Conservation (phyloP, 1,139 yeast species). For the Meyerozyma sp. region DNA sequence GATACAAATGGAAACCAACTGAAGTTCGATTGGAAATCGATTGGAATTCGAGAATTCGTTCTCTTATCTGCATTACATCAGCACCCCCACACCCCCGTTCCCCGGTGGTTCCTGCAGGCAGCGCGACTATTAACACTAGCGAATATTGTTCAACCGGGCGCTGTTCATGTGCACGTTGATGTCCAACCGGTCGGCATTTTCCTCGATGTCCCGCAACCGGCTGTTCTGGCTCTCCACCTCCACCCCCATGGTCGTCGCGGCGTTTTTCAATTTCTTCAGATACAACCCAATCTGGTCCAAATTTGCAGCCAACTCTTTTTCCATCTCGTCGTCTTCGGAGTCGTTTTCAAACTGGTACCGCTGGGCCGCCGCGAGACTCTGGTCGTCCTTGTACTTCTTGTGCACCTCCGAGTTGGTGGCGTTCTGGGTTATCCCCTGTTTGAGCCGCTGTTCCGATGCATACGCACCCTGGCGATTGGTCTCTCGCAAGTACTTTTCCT, state of each 20-base stretch:
- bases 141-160: conserved; percentile 40
- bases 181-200: conserved; percentile 52
- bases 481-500: conserved; percentile 50
- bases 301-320: conserved; percentile 49
- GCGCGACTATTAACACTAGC: conserved; percentile 15
- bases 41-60: too few species aligned
- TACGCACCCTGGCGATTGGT: conserved; percentile 38
- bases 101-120: not conserved
- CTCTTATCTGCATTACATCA: conserved; percentile 1
- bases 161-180: conserved; percentile 49
- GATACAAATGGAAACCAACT: too few species aligned
- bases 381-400: conserved; percentile 47
- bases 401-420: conserved; percentile 36
- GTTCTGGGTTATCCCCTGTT: conserved; percentile 34
- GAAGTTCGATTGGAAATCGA: too few species aligned
- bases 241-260: conserved; percentile 41
- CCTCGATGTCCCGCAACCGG: conserved; percentile 46
- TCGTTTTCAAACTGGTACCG: conserved; percentile 50
- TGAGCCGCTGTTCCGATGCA: conserved; percentile 42
- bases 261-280: conserved; percentile 37
- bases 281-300: conserved; percentile 47
- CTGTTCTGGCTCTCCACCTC: conserved; percentile 50
- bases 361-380: conserved; percentile 42
- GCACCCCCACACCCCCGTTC: not conserved
- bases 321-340: conserved; percentile 56